phyloP scores from a whole-genome alignment of 306 rosid species.

The Lagenaria siceraria region DNA sequence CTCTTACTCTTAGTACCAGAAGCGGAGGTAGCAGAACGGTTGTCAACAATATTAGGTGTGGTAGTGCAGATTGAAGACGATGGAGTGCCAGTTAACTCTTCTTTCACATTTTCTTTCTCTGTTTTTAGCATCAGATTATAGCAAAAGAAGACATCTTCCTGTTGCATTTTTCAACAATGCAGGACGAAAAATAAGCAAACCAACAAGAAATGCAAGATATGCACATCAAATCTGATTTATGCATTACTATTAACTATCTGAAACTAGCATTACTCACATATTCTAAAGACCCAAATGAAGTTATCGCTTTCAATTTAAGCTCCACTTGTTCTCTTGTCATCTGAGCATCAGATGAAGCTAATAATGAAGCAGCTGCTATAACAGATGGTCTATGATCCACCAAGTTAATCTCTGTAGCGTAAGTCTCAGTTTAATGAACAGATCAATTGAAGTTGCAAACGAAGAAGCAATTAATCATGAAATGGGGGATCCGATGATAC shows the following conservation, averaged over 20 bases:
- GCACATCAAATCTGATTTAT: background rate
- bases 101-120: conserved; percentile 39
- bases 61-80: conserved; percentile 11
- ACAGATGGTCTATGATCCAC: conserved; percentile 53
- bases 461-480: background rate
- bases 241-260: background rate
- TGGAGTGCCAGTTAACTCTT: conserved; percentile 20
- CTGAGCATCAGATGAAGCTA: conserved; percentile 44
- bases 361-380: conserved; percentile 68
- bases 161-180: conserved; percentile 19
- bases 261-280: conserved; percentile 33
- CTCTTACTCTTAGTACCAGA: conserved; percentile 44
- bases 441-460: background rate
- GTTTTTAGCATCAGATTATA: conserved; percentile 52
- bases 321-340: conserved; percentile 39
- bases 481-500: conserved; percentile 18
- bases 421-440: background rate
- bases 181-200: conserved; percentile 3
- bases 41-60: conserved; percentile 36
- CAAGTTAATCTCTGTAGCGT: conserved; percentile 44
- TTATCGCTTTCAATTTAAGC: conserved; percentile 30
- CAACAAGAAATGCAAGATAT: background rate
- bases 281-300: conserved; percentile 49
- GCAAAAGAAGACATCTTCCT: conserved; percentile 55
- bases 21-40: conserved; percentile 22